Evolutionary conservation across 371 early-diverging fungal genomes (phyloP), one percentile per base, ranked within the genome.

Genomic region (Parasitella parasitica): DNA sequence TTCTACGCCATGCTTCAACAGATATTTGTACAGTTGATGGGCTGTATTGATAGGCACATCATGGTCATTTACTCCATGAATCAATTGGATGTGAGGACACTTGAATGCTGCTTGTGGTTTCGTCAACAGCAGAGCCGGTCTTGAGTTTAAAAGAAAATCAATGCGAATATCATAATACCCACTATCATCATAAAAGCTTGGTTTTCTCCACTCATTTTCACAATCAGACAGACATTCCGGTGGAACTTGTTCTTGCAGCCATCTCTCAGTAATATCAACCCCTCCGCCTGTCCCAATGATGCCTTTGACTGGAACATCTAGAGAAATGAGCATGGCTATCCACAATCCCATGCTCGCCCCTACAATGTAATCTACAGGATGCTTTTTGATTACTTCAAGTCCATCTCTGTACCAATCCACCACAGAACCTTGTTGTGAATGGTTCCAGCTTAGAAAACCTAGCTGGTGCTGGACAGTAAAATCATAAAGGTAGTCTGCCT

Each of bases 311-410:
- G 6, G 13, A 9, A 28, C 37, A 7, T 61, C 22, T 1, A 7
- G 57, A 6, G 70, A 71, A 5, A 76, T 43, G 2, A 71, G 30
- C 2, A 77, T 18, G 0, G 76, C 64, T 18, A 81, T 36, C 81
- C 78, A 78, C 13, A 67, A 57, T 1, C 81, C 81, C 74, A 76
- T 74, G 41, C 81, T 81, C 0, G 76, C 66, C 0, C 78, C 70
- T 1, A 78, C 61, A 3, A 75, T 34, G 13, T 71, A 53, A 22
- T 54, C 15, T 13, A 48, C 38, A 4, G 48, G 28, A 0, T 30
- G 16, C 2, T 27, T 24, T 11, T 56, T 8, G 2, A 76, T 18
- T 3, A 73, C n/a, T 1, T 51, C 39, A 36, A 61, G 48, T 0
- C 72, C 64, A n/a, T 68, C 65, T 28, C 57, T 57, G 18, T 50